These are phyloP conservation scores for Chrysosporium queenslandicum DNA, from an alignment of 2,329 filamentous ascomycete genomes.

Conservation along the genomic window DNA sequence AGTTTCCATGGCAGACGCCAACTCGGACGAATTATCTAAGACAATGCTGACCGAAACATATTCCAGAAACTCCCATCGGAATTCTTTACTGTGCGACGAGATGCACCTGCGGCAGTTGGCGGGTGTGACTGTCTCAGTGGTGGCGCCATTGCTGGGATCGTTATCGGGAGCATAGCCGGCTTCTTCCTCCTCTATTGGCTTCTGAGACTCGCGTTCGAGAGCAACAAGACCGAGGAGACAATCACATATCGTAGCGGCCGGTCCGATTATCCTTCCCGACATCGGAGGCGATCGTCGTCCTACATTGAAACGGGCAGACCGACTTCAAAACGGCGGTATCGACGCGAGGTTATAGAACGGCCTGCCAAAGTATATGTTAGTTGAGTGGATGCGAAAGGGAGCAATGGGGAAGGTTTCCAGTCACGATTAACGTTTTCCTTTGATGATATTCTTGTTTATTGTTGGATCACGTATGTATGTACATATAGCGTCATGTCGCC, in stretches of 20 bases:
- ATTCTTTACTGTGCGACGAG: slow-evolving; percentile 21
- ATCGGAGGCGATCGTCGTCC: slow-evolving; percentile 21
- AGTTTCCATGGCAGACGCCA: neutral
- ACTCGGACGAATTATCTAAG: neutral
- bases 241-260: slow-evolving; percentile 20
- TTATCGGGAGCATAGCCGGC: slow-evolving; percentile 32
- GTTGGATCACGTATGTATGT: no score
- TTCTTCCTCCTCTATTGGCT: slow-evolving; percentile 31
- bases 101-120: neutral
- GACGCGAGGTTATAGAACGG: slow-evolving; percentile 24
- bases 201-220: slow-evolving; percentile 22
- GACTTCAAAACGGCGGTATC: slow-evolving; percentile 20
- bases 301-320: slow-evolving; percentile 25
- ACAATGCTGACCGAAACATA: neutral
- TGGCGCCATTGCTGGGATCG: slow-evolving; percentile 33
- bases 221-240: slow-evolving; percentile 17
- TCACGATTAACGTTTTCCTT: no score
- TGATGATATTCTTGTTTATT: neutral
- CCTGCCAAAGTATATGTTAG: slow-evolving; percentile 31
- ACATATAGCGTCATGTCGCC: no score
- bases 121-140: slow-evolving; percentile 27
- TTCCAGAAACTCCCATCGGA: slow-evolving; percentile 16
- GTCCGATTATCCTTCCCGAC: slow-evolving; percentile 18
- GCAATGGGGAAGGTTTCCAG: no score
- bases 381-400: neutral